Evolutionary conservation across 2,329 filamentous ascomycete species (phyloP).

Genomic region (Cladorrhinum sp.): DNA sequence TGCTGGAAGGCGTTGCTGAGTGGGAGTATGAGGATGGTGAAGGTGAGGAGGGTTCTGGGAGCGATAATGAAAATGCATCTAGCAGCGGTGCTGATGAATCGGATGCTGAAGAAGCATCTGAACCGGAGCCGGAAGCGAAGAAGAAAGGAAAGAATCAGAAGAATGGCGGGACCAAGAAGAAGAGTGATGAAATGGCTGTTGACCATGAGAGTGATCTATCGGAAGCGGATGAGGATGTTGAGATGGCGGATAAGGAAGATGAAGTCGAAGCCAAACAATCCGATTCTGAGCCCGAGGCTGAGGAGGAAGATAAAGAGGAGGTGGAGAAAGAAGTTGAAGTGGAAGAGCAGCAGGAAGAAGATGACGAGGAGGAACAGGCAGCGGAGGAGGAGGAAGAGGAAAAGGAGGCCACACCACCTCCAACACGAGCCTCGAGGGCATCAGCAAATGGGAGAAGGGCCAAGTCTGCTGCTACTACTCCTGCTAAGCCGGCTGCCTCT

Average conservation of each 20-base stretch:
- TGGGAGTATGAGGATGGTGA: constrained; percentile 48
- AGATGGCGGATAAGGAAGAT: constrained; percentile 12
- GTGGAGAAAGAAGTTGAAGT: not conserved
- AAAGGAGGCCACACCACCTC: not conserved
- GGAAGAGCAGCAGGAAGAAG: not conserved
- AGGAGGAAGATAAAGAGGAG: constrained; percentile 5
- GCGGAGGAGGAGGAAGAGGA: constrained; percentile 1
- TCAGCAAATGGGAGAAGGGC: not conserved
- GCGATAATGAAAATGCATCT: not conserved
- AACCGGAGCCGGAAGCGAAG: not conserved
- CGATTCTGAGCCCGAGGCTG: not conserved
- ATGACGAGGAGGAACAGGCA: not conserved
- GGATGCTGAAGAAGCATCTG: not conserved
- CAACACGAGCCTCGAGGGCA: not conserved
- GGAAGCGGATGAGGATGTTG: constrained; percentile 12
- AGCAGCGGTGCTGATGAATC: not conserved
- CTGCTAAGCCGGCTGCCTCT: not conserved
- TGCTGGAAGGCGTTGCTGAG: constrained; percentile 58
- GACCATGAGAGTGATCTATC: constrained; percentile 8
- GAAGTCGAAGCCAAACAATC: not conserved
- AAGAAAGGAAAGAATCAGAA: not conserved
- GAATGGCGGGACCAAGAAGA: not conserved
- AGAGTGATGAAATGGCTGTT: not conserved
- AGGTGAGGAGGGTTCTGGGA: constrained; percentile 4
- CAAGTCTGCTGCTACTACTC: constrained; percentile 7